These are phyloP conservation scores for Pseudoneurospora amorphoporcata DNA, from an alignment of 495 filamentous ascomycete genomes.

Conservation along the genomic window DNA sequence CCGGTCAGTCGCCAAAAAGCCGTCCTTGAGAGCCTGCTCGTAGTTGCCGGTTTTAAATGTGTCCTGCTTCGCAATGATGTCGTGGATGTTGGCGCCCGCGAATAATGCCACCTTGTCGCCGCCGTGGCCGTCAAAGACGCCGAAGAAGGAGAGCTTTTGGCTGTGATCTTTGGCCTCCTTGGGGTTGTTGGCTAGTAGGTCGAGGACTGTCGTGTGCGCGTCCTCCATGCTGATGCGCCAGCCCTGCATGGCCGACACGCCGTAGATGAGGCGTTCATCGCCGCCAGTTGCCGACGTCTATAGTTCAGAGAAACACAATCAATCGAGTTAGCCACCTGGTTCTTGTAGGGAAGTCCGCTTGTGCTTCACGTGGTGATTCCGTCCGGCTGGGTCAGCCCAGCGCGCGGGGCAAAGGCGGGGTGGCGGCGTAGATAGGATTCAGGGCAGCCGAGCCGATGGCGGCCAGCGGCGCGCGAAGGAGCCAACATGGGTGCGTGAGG, in stretches of 20 bases:
- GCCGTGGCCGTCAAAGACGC: conserved; percentile 95
- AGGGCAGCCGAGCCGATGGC: conserved; percentile 3
- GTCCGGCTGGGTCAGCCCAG: not conserved
- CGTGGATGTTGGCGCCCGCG: conserved; percentile 83
- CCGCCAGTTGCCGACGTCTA: conserved; percentile 81
- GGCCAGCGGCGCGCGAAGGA: conserved; percentile 1
- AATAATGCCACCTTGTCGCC: conserved; percentile 94
- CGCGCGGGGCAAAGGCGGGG: not conserved
- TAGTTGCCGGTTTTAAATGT: conserved; percentile 84
- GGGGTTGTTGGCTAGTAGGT: conserved; percentile 59
- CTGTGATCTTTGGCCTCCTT: conserved; percentile 50
- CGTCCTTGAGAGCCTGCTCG: conserved; percentile 93
- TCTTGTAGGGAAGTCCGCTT: not conserved
- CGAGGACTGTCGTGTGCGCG: conserved; percentile 78
- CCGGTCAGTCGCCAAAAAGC: conserved; percentile 89
- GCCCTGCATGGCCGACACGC: conserved; percentile 97
- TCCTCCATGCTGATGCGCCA: conserved; percentile 99
- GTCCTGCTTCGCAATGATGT: conserved; percentile 89
- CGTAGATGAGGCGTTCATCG: conserved; percentile 86
- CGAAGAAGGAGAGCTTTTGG: conserved; percentile 86
- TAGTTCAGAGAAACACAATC: not conserved
- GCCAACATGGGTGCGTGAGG: not conserved
- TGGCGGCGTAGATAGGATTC: not conserved
- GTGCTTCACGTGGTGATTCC: not conserved
- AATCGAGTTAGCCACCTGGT: conserved; percentile 7